phyloP scores from a whole-genome alignment of 305 asterid genomes.

The Fraxinus dipetala region DNA sequence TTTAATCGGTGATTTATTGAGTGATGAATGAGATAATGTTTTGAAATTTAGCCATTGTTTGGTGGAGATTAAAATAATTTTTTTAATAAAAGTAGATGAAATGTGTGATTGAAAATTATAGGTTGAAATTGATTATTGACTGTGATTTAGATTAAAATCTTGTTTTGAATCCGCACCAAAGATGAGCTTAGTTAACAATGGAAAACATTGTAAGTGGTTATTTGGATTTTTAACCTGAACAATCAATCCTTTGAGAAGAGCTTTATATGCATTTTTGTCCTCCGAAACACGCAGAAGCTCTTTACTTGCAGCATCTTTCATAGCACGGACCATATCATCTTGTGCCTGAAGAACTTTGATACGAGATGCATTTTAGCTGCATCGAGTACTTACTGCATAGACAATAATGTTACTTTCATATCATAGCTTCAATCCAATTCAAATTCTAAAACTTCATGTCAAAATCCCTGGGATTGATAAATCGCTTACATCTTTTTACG shows the following conservation, averaged over 20 bases:
- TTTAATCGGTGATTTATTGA: too few species aligned
- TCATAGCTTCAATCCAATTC: too few species aligned
- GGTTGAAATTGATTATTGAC: too few species aligned
- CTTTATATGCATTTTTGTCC: conserved; percentile 31
- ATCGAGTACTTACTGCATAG: conserved; percentile 41
- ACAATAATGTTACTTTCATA: background rate
- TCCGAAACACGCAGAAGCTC: conserved; percentile 29
- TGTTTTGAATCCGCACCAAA: too few species aligned
- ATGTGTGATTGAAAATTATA: too few species aligned
- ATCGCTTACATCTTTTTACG: conserved; percentile 37
- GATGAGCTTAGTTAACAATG: too few species aligned
- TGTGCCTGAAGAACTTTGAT: conserved; percentile 51
- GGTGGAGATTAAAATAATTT: too few species aligned
- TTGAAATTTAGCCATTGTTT: too few species aligned
- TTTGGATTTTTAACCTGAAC: conserved; percentile 24
- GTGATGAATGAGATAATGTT: too few species aligned
- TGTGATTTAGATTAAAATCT: too few species aligned
- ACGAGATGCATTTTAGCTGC: conserved; percentile 53
- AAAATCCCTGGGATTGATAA: background rate
- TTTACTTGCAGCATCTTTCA: conserved; percentile 41
- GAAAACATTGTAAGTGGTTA: too few species aligned
- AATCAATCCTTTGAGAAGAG: conserved; percentile 36
- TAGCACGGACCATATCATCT: conserved; percentile 39
- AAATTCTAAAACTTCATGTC: background rate
- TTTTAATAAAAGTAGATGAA: too few species aligned